Evolutionary conservation across 345 rosid species (phyloP), one percentile per base, ranked within the genome.

Genomic region (Capsella bursapastoris): DNA sequence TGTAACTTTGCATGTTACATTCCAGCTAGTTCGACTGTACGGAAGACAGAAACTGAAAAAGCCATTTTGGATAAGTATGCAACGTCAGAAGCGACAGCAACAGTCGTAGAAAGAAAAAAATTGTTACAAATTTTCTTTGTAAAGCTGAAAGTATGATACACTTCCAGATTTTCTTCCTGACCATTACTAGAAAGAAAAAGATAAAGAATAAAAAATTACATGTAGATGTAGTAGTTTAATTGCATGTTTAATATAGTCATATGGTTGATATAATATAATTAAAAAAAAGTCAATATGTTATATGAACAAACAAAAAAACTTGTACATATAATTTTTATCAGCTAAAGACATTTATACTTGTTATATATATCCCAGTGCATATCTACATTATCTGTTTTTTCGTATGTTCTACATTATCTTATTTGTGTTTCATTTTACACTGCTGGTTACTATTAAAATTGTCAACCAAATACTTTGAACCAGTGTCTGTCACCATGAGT

Each of bases 11-110:
- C 69, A 52, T 72, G 76, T 57, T 66, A 64, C 67, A 58, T 66
- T 66, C 68, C 73, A 74, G 78, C 61, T 25, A 58, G 62, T 67
- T 67, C 11, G 29, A 66, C 55, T 59, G 68, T 67, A 75, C 78
- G 78, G 78, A 59, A 58, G 55, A 41, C 68, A 58, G 31, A 67
- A 22, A 53, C 55, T 57, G 25, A 58, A 74, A 43, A 67, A 12
- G 40, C 55, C 31, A 8, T 7, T 68, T 68, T 51, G 73, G 79
- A 75, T 75, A 75, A 75, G 74, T 51, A 7, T 44, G 68, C 68
- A 35, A 75, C 79, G 72, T 75, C 68, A 60, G 57, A 49, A 50
- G 37, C 47, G 63, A 68, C 73, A 68, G 48, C 18, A 43, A 68
- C 68, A 41, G 60, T 66, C 15, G 15, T 74, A 11, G 2, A 34